phyloP scores from a whole-genome alignment of 768 basidiomycete species.

The Hericium erinaceus region DNA sequence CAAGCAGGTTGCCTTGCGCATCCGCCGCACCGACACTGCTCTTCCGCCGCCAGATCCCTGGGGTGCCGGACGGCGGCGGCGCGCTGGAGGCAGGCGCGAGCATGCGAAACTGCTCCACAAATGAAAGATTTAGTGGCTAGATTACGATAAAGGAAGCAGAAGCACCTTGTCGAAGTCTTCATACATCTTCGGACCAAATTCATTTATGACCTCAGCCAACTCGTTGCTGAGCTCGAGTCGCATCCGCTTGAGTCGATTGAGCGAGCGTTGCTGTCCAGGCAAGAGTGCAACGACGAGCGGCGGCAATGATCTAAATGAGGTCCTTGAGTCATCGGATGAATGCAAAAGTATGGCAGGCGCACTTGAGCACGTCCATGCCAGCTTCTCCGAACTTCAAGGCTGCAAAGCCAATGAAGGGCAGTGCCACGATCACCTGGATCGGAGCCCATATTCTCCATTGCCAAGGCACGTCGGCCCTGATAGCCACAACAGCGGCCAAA shows the following conservation, averaged over 20 bases:
- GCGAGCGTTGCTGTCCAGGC: constrained; percentile 77
- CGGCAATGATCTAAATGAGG: constrained; percentile 62
- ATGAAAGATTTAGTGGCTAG: not conserved
- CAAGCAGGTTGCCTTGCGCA: constrained; percentile 71
- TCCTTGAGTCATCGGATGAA: constrained; percentile 6
- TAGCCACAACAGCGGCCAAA: constrained; percentile 62
- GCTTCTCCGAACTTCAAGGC: constrained; percentile 96
- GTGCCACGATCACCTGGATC: constrained; percentile 53
- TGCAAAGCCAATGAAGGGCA: constrained; percentile 86
- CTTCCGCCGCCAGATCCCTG: constrained; percentile 69
- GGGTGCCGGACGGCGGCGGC: constrained; percentile 64
- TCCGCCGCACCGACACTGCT: constrained; percentile 69
- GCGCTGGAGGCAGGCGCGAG: constrained; percentile 71
- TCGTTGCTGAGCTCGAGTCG: constrained; percentile 72
- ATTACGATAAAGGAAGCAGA: not conserved
- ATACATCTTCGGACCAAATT: constrained; percentile 80
- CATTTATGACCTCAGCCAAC: constrained; percentile 72
- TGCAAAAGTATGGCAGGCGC: constrained; percentile 20
- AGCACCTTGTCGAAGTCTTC: constrained; percentile 78
- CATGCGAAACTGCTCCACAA: constrained; percentile 51
- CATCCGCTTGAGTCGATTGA: constrained; percentile 66
- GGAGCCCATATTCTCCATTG: constrained; percentile 67
- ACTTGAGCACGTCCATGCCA: constrained; percentile 95
- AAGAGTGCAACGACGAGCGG: constrained; percentile 81
- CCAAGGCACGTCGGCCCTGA: constrained; percentile 52